Base-by-base conservation (phyloP, 345 rosid species). In the Pugionium cornutum region DNA sequence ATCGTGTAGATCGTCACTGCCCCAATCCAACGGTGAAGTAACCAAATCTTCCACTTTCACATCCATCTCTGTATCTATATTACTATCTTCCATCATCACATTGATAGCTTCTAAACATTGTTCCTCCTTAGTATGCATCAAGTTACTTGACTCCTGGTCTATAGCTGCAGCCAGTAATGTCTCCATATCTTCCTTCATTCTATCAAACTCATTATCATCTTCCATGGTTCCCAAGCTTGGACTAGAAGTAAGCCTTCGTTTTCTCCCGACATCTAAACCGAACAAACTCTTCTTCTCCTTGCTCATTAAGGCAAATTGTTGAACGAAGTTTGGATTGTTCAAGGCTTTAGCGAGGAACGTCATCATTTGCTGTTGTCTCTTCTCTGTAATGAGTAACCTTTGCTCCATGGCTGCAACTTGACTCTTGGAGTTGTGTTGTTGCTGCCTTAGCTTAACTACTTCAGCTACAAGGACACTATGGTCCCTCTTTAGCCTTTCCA, bases 281-380 rank as follows among this genome's bases (percentile, higher is more conserved):
- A 56, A 34, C 26, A 82, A 8, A 27, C 66, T 78, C 56, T 77
- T 78, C 60, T 75, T 72, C 25, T 69, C 72, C 36, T 72, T 74
- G 55, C 69, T 82, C 74, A 74, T 69, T 46, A 68, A 83, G 3
- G 81, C 53, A 30, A 87, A 58, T 44, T 86, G 85, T 56, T 65
- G 82, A 42, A 88, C 34, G 58, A 86, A 80, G 34, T 75, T 62
- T 0, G 96, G 90, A 29, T 77, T 86, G 47, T 71, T 74, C 32
- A 90, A 74, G 1, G 87, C 83, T 70, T 82, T 89, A 0, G 96
- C 90, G 2, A 92, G 86, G 70, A 92, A 92, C 8, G 81, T 57
- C 90, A 83, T 75, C 73, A 83, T 85, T 33, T 88, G 95, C 29
- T 85, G 85, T 64, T 89, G 97, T 63, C 80, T 86, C 79, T 60